Evolutionary conservation across 2,329 filamentous ascomycete species (phyloP).

Genomic region (Basipetospora chlamydospora): DNA sequence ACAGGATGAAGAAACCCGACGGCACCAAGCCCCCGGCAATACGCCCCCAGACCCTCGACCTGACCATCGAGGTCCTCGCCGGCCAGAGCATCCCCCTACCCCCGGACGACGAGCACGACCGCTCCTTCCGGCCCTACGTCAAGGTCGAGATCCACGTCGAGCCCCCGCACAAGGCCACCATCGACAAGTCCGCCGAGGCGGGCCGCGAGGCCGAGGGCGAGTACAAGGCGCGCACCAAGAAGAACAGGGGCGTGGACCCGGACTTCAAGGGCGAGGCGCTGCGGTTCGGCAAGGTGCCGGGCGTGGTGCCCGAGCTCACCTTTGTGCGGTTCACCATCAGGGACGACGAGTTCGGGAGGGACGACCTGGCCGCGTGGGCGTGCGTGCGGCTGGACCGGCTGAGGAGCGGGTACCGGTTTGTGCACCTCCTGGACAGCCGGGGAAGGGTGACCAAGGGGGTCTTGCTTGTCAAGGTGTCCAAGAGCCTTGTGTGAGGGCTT

Average conservation of each 20-base stretch:
- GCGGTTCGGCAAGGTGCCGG: conserved; percentile 36
- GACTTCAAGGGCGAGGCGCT: conserved; percentile 48
- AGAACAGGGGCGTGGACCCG: conserved; percentile 41
- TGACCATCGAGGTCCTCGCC: conserved; percentile 61
- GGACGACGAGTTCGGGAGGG: conserved; percentile 68
- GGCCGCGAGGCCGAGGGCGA: conserved; percentile 26
- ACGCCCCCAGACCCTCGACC: conserved; percentile 41
- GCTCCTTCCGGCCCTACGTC: conserved; percentile 62
- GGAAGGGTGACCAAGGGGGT: conserved; percentile 52
- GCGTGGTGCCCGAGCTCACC: conserved; percentile 52
- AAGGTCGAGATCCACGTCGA: conserved; percentile 77
- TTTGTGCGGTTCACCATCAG: conserved; percentile 76
- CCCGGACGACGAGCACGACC: conserved; percentile 28
- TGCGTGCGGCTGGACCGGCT: conserved; percentile 76
- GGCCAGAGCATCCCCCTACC: conserved; percentile 63
- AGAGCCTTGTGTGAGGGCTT: conserved; percentile 25
- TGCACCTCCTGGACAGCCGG: conserved; percentile 58
- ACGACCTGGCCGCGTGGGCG: conserved; percentile 74
- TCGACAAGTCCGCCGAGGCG: conserved; percentile 20
- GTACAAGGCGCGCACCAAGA: conserved; percentile 45
- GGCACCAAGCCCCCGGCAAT: conserved; percentile 6
- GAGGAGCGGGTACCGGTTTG: conserved; percentile 58
- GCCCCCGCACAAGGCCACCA: conserved; percentile 31
- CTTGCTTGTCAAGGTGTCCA: conserved; percentile 60
- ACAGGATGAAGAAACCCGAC: conserved; percentile 13